Percentiles rank a stretch among this genome's conserved stretches.
Evolutionary conservation across 495 filamentous ascomycete genomes (phyloP).

Genomic region (Tuber umbilicatum): DNA sequence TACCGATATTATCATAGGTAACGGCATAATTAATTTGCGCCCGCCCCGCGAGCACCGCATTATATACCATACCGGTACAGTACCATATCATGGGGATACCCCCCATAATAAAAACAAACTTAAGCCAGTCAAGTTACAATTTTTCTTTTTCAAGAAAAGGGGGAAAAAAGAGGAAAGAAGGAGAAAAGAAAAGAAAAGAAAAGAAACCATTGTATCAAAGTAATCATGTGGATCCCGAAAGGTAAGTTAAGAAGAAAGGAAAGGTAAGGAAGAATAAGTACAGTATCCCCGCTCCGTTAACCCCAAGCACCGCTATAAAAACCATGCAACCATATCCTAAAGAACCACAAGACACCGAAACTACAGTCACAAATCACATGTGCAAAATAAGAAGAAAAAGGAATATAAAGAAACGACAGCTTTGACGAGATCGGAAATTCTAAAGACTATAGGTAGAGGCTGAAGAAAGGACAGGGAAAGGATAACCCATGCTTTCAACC

Average conservation of each 20-base stretch:
- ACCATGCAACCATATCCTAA: neutral
- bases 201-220: neutral
- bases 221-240: neutral
- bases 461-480: neutral
- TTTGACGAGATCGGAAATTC: slow-evolving; percentile 6
- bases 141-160: neutral
- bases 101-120: neutral
- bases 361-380: neutral
- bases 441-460: neutral
- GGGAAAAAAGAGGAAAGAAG: neutral
- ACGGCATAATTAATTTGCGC: neutral
- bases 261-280: neutral
- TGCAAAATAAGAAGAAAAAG: neutral
- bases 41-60: neutral
- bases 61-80: neutral
- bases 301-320: slow-evolving; percentile 1
- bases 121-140: neutral
- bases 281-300: neutral
- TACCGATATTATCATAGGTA: neutral
- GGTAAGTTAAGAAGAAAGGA: neutral
- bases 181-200: neutral
- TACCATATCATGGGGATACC: neutral
- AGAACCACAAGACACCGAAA: neutral
- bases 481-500: neutral
- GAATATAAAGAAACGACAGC: slow-evolving; percentile 7